Evolutionary conservation across 2,329 filamentous ascomycete species (phyloP).

Genomic region (Pestalotiopsis sp.): DNA sequence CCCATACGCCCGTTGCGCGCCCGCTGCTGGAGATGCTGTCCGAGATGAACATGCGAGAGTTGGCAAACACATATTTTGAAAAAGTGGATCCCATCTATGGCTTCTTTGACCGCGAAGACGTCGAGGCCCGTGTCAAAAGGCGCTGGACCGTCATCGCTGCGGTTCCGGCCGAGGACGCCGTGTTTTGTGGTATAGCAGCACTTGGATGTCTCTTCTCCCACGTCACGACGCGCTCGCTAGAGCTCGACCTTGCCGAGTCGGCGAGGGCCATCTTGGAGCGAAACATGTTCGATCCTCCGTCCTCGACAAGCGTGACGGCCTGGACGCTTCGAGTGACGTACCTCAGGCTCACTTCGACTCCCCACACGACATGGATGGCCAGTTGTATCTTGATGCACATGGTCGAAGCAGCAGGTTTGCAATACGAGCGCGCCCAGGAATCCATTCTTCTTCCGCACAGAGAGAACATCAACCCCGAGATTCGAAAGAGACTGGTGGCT

Average conservation of each 20-base stretch:
- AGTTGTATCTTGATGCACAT: slow-evolving; percentile 60
- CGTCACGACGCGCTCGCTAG: slow-evolving; percentile 37
- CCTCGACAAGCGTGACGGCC: slow-evolving; percentile 41
- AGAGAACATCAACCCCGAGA: slow-evolving; percentile 36
- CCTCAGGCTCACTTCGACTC: slow-evolving; percentile 52
- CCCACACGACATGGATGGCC: slow-evolving; percentile 58
- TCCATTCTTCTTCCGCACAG: slow-evolving; percentile 22
- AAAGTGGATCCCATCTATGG: slow-evolving; percentile 55
- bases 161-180: slow-evolving; percentile 41
- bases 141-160: slow-evolving; percentile 33
- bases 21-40: slow-evolving; percentile 48
- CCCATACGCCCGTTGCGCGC: slow-evolving; percentile 25
- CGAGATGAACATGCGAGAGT: slow-evolving; percentile 45
- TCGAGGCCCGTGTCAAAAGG: slow-evolving; percentile 29
- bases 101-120: slow-evolving; percentile 40
- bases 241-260: slow-evolving; percentile 47
- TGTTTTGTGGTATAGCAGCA: slow-evolving; percentile 57
- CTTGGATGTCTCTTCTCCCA: slow-evolving; percentile 54
- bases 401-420: slow-evolving; percentile 53
- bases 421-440: slow-evolving; percentile 34
- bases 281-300: slow-evolving; percentile 31
- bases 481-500: slow-evolving; percentile 45
- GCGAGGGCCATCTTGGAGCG: slow-evolving; percentile 49
- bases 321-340: slow-evolving; percentile 58
- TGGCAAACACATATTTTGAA: slow-evolving; percentile 52